Base-by-base conservation (phyloP, 352 stramenopile genomes). In the Aphanomyces astaci region DNA sequence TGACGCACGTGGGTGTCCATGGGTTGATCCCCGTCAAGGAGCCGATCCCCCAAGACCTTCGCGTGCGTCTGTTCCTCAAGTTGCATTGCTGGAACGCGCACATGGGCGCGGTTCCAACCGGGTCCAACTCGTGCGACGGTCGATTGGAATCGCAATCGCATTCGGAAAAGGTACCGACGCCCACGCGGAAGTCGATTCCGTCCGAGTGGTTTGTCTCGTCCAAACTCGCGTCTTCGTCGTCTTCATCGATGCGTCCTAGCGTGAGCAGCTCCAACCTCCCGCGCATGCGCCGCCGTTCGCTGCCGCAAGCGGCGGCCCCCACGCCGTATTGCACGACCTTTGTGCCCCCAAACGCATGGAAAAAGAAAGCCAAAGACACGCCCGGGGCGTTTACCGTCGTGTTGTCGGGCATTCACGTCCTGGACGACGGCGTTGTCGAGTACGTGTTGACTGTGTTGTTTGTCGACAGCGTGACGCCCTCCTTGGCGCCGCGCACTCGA, bases 111-210 rank as follows among this genome's bases (percentile, higher is more conserved):
- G 76, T 73, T 0, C 75, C 89, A 32, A 70, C 87, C 1, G 73
- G 81, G 3, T 89, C 81, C n/a, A 90, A 77, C 33, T 91, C 82
- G 0, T 93, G 85, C 32, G 81, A 88, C 57, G 85, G 82, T 45
- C 70, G 85, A 10, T 77, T 93, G 28, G 82, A 93, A 72, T 73
- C 75, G 0, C 51, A 59, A 1, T 53, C 45, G 9, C 13, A 27
- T 25, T n/a, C 13, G 4, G 22, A n/a, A 24, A n/a, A 53, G 13
- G 19, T 53, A 9, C 13, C 45, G 13, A 27, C 45, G 45, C 76
- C 80, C 49, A 74, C 84, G 10, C 76, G 78, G 1, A 77, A 76
- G 7, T 52, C 75, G 3, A 66, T 93, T 0, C 85, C 82, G 4
- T 87, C 77, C 25, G 80, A 81, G 1, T 93, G 85, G 85, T 75